Base-by-base conservation (phyloP, 495 filamentous ascomycete genomes). In the Umbilicaria muhlenbergii region DNA sequence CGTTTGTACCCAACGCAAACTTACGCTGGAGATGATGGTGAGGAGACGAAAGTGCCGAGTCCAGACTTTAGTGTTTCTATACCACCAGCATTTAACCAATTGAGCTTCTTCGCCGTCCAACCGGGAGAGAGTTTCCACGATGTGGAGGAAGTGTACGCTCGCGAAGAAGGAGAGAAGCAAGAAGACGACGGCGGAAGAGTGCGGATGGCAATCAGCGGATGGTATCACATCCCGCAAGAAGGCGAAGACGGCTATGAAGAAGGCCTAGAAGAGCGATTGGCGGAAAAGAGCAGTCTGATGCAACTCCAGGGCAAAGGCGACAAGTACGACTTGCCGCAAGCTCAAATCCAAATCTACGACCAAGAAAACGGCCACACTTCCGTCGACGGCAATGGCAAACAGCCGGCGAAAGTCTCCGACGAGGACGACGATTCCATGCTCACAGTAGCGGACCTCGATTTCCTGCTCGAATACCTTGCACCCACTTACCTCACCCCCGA, bases 171-270 rank as follows among this genome's bases (percentile, higher is more conserved):
- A 2, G 73, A 75, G 42, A 73, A 74, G 46, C 71, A 80, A 32
- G 78, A 78, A 36, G 67, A 71, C 45, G 68, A 74, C 24, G 69
- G 74, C 44, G 79, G 74, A 42, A 75, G 91, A 37, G 75, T 93
- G 36, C 75, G 91, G 43, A 95, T 96, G 86, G 91, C 91, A 19
- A 96, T 99, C 50, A 92, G 84, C 48, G 91, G 91, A n/a, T 99
- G 91, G 91, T 99, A 86, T 63, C 91, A 99, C 58, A 95, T 99
- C 42, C 92, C 91, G 0, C 91, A 99, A 57, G 67, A 82, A 49
- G 91, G 91, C 32, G 91, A 99, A 56, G 84, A 89, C n/a, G 92
- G 91, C 10, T 96, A 80, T 50, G 77, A 87, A 43, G 69, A 79
- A 48, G 92, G 89, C 2, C 66, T 86, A n/a, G 91, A 96, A 58